phyloP scores from a whole-genome alignment of 2,329 filamentous ascomycete genomes.

The Aspergillus pseudonomiae region DNA sequence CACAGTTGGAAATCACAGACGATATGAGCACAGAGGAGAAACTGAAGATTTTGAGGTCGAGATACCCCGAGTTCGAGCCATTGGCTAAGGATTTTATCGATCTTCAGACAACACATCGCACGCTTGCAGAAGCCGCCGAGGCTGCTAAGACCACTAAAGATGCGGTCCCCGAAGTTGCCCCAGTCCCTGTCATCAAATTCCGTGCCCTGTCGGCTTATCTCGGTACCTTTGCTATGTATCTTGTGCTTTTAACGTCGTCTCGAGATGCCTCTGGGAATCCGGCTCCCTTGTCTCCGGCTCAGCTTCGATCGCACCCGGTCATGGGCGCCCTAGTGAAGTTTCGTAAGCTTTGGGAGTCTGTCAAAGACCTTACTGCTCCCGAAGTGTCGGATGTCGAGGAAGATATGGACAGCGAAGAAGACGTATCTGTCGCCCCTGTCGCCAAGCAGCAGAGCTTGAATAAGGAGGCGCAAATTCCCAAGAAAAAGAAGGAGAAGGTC shows the following conservation, averaged over 20 bases:
- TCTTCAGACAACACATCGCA: constrained; percentile 65
- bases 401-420: constrained; percentile 25
- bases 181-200: constrained; percentile 70
- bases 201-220: constrained; percentile 84
- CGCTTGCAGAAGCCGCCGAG: constrained; percentile 62
- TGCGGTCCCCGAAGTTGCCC: constrained; percentile 46
- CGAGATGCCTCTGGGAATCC: constrained; percentile 58
- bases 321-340: constrained; percentile 84
- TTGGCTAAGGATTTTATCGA: constrained; percentile 77
- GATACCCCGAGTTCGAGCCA: constrained; percentile 91
- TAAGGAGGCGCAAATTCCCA: constrained; percentile 42
- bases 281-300: constrained; percentile 70
- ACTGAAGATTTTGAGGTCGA: constrained; percentile 71
- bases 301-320: constrained; percentile 85
- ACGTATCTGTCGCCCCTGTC: constrained; percentile 26
- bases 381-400: constrained; percentile 37
- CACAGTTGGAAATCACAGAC: constrained; percentile 78
- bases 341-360: constrained; percentile 76
- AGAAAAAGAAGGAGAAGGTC: constrained; percentile 46
- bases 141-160: constrained; percentile 53
- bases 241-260: constrained; percentile 85
- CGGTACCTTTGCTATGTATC: constrained; percentile 87
- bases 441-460: constrained; percentile 33
- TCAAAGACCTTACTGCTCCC: constrained; percentile 65
- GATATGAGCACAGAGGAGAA: constrained; percentile 77